phyloP scores from a whole-genome alignment of 768 basidiomycete species.

The Pulveroboletus frians region DNA sequence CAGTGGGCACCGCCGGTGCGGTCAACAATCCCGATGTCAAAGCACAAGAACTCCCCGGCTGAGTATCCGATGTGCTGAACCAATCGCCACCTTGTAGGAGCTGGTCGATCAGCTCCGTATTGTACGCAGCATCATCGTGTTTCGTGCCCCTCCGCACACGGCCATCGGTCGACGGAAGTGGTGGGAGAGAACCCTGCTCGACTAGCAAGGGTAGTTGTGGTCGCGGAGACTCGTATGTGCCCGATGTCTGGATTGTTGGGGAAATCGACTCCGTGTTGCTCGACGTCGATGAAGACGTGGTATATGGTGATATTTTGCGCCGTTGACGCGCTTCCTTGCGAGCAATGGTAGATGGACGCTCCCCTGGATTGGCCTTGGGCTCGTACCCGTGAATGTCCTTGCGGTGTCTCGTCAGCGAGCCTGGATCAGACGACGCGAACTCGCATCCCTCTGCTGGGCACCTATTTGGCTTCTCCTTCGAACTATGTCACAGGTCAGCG shows the following conservation, averaged over 20 bases:
- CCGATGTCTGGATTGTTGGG: neutral
- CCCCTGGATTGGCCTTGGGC: constrained; percentile 2
- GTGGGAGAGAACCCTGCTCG: neutral
- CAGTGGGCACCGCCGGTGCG: neutral
- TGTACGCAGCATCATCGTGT: neutral
- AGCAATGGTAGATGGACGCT: neutral
- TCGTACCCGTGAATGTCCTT: constrained; percentile 15
- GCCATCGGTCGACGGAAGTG: neutral
- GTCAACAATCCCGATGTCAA: neutral
- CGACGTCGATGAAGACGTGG: neutral
- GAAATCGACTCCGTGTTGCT: neutral
- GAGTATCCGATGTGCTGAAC: neutral
- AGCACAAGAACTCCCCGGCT: neutral
- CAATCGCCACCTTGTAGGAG: no score
- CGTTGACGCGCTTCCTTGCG: neutral
- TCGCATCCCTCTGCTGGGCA: constrained; percentile 18
- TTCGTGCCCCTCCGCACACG: neutral
- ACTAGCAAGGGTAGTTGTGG: neutral
- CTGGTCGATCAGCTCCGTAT: neutral
- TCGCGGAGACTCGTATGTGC: neutral
- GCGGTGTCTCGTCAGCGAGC: constrained; percentile 22
- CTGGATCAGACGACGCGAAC: constrained; percentile 17
- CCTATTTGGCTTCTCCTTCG: constrained; percentile 2
- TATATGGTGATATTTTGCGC: constrained; percentile 3
- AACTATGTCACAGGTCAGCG: constrained; percentile 9